Percentiles rank a stretch among this genome's conserved stretches.
phyloP scores from a whole-genome alignment of 2,329 filamentous ascomycete genomes.

The Calonectria naviculata region DNA sequence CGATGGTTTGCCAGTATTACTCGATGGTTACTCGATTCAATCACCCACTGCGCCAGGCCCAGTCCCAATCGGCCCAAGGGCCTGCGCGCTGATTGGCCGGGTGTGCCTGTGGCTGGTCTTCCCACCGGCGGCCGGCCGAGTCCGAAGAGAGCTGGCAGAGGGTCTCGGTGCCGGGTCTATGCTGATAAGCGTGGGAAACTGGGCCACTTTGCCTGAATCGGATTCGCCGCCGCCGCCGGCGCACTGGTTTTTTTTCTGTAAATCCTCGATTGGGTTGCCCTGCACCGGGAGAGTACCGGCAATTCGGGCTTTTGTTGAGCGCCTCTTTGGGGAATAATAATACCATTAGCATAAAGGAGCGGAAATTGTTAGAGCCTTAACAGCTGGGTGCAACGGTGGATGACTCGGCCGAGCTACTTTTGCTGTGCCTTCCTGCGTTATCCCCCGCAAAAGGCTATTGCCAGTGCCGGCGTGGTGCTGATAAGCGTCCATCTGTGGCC shows the following conservation, averaged over 20 bases:
- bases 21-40: slow-evolving; percentile 61
- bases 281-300: slow-evolving; percentile 2
- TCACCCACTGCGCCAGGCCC: slow-evolving; percentile 38
- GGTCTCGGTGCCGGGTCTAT: slow-evolving; percentile 18
- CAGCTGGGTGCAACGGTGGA: background rate
- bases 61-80: slow-evolving; percentile 23
- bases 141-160: slow-evolving; percentile 32
- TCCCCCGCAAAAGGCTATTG: slow-evolving; percentile 17
- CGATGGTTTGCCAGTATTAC: slow-evolving; percentile 43
- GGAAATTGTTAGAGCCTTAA: slow-evolving; percentile 9
- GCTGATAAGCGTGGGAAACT: slow-evolving; percentile 24
- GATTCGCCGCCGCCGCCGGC: slow-evolving; percentile 21
- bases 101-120: background rate
- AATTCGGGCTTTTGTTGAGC: slow-evolving; percentile 14
- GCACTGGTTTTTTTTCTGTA: background rate
- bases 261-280: background rate
- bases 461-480: slow-evolving; percentile 3
- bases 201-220: slow-evolving; percentile 1
- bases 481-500: slow-evolving; percentile 24
- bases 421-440: background rate
- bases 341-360: background rate
- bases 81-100: slow-evolving; percentile 35
- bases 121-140: slow-evolving; percentile 34
- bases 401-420: background rate
- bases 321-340: background rate